phyloP scores from a whole-genome alignment of 2,329 filamentous ascomycete genomes.

The Shiraia sp. region DNA sequence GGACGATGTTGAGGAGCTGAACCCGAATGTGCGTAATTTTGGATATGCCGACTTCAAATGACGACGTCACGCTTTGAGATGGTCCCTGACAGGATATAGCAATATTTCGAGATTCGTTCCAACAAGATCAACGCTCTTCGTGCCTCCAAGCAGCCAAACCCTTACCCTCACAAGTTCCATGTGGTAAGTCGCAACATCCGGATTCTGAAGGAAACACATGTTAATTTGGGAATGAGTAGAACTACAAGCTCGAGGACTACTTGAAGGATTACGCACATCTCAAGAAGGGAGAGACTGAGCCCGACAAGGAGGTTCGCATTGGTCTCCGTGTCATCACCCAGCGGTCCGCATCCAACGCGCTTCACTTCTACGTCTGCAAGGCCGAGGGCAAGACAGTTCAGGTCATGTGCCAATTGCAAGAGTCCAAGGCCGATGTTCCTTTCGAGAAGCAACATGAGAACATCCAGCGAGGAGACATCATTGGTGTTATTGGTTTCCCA shows the following conservation, averaged over 20 bases:
- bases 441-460: conserved; percentile 91
- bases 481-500: conserved; percentile 83
- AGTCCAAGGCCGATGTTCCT: conserved; percentile 67
- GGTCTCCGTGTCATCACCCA: conserved; percentile 78
- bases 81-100: conserved; percentile 54
- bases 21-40: conserved; percentile 64
- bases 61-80: too few species aligned
- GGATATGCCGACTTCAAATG: too few species aligned
- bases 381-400: conserved; percentile 79
- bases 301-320: conserved; percentile 74
- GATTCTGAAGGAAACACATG: too few species aligned
- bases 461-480: conserved; percentile 87
- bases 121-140: conserved; percentile 77
- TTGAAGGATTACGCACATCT: conserved; percentile 75
- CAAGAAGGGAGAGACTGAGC: conserved; percentile 83
- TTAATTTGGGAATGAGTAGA: conserved; percentile 31
- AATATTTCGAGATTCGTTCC: conserved; percentile 97
- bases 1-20: conserved; percentile 71
- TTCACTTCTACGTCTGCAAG: conserved; percentile 50
- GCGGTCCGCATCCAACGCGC: conserved; percentile 24
- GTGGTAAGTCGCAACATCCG: conserved; percentile 45
- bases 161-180: conserved; percentile 90
- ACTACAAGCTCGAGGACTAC: conserved; percentile 81
- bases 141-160: conserved; percentile 73
- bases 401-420: conserved; percentile 87